These are phyloP conservation scores for Nakazawaea wickerhamii DNA, from an alignment of 805 yeast genomes.

Conservation along the genomic window DNA sequence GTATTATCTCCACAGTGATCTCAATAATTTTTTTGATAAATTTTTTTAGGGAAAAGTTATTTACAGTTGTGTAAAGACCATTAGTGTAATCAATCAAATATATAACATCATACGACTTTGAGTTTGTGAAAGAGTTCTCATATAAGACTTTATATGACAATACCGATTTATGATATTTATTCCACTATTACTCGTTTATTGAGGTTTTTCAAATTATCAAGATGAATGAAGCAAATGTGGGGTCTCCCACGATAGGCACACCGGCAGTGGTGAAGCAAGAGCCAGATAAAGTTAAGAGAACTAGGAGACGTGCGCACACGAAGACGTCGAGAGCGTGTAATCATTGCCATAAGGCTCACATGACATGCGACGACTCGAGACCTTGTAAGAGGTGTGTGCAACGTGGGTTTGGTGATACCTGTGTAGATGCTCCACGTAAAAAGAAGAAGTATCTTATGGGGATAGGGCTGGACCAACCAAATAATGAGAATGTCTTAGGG, in stretches of 20 bases:
- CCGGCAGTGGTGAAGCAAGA: neutral
- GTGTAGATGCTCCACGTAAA: conserved; percentile 89
- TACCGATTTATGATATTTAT: too few species aligned
- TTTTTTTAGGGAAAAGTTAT: too few species aligned
- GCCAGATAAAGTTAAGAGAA: conserved; percentile 6
- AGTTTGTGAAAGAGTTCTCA: too few species aligned
- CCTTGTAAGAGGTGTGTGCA: conserved; percentile 69
- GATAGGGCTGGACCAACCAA: conserved; percentile 30
- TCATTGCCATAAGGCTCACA: conserved; percentile 86
- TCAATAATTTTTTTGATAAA: too few species aligned
- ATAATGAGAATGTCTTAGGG: too few species aligned
- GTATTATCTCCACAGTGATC: neutral
- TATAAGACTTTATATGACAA: too few species aligned
- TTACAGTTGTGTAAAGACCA: too few species aligned
- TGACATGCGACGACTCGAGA: conserved; percentile 74
- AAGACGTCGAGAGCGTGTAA: conserved; percentile 86
- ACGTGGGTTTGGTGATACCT: conserved; percentile 61
- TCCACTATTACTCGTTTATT: too few species aligned
- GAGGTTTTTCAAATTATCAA: neutral
- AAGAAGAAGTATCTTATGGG: conserved; percentile 75
- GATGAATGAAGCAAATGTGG: neutral
- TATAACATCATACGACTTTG: too few species aligned
- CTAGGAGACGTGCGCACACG: conserved; percentile 33
- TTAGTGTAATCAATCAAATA: too few species aligned
- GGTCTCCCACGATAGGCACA: neutral